phyloP scores from a whole-genome alignment of 2,329 filamentous ascomycete species.

The Aspergillus fumigatiaffinis region DNA sequence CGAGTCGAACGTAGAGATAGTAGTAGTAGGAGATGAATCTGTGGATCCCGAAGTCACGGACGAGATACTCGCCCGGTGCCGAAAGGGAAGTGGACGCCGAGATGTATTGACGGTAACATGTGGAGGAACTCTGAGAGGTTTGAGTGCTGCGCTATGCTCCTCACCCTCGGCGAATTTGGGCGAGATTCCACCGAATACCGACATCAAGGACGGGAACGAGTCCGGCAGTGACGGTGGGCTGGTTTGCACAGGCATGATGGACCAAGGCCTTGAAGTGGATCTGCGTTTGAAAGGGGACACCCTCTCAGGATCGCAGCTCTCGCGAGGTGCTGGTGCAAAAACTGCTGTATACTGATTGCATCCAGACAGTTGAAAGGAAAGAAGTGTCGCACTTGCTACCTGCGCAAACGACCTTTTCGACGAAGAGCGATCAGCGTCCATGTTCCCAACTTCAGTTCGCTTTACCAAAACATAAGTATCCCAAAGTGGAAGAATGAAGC shows the following conservation, averaged over 20 bases:
- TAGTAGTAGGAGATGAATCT: conserved; percentile 92
- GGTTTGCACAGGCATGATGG: conserved; percentile 39
- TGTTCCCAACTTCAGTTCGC: conserved; percentile 14
- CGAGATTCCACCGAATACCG: conserved; percentile 46
- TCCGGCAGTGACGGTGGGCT: conserved; percentile 38
- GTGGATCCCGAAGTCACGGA: conserved; percentile 68
- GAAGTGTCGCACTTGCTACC: conserved; percentile 34
- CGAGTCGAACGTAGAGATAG: conserved; percentile 86
- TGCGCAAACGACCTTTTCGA: conserved; percentile 39
- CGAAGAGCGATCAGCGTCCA: conserved; percentile 27
- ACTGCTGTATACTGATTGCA: conserved; percentile 22
- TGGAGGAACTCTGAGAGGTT: conserved; percentile 25
- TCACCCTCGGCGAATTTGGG: conserved; percentile 23
- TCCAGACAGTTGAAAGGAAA: conserved; percentile 24
- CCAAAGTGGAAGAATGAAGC: conserved; percentile 16
- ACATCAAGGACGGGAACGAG: conserved; percentile 52
- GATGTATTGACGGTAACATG: conserved; percentile 25
- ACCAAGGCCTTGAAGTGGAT: conserved; percentile 17
- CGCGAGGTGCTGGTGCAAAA: conserved; percentile 21
- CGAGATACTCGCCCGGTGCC: conserved; percentile 43
- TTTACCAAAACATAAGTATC: conserved; percentile 7
- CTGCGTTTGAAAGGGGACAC: conserved; percentile 29
- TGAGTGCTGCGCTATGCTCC: conserved; percentile 22
- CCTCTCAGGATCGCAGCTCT: conserved; percentile 25
- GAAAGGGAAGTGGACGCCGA: conserved; percentile 25